Percentiles rank a stretch among this genome's conserved stretches.
Evolutionary conservation across 2,329 filamentous ascomycete species (phyloP).

Genomic region (Pseudopithomyces maydicus): DNA sequence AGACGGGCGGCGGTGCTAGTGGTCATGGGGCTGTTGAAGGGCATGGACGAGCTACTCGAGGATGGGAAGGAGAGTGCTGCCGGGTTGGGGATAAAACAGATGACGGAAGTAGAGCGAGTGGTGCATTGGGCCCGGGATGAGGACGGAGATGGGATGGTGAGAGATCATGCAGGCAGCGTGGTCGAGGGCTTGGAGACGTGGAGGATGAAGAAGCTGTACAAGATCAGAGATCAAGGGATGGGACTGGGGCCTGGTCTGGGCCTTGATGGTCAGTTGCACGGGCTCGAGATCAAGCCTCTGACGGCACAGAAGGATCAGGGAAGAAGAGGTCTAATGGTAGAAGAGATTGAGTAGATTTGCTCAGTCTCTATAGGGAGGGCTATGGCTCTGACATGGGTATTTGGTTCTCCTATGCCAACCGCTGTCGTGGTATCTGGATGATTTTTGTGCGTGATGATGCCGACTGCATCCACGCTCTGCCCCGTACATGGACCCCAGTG

Average conservation of each 20-base stretch:
- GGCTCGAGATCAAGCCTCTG: slow-evolving; percentile 49
- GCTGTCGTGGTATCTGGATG: slow-evolving; percentile 19
- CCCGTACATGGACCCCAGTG: not conserved
- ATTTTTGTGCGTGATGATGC: slow-evolving; percentile 9
- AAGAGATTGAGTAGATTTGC: slow-evolving; percentile 63
- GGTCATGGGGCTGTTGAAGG: slow-evolving; percentile 65
- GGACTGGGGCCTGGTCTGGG: slow-evolving; percentile 30
- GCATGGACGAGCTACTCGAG: slow-evolving; percentile 60
- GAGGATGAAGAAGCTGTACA: slow-evolving; percentile 59
- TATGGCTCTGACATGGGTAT: slow-evolving; percentile 5
- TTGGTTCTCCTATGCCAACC: slow-evolving; percentile 12
- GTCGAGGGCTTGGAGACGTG: slow-evolving; percentile 69
- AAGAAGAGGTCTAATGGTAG: slow-evolving; percentile 53
- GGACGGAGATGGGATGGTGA: slow-evolving; percentile 71
- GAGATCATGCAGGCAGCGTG: slow-evolving; percentile 69
- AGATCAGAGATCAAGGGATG: slow-evolving; percentile 34
- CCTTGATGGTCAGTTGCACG: slow-evolving; percentile 49
- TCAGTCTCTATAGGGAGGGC: not conserved
- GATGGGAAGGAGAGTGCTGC: slow-evolving; percentile 48
- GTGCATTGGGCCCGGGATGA: slow-evolving; percentile 67
- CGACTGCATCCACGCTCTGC: not conserved
- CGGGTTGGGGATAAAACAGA: slow-evolving; percentile 60
- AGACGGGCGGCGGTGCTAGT: slow-evolving; percentile 69
- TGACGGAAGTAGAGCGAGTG: slow-evolving; percentile 66
- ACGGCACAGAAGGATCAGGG: slow-evolving; percentile 20